phyloP scores from a whole-genome alignment of 2,329 filamentous ascomycete genomes.

The Plectosphaerella sp. region DNA sequence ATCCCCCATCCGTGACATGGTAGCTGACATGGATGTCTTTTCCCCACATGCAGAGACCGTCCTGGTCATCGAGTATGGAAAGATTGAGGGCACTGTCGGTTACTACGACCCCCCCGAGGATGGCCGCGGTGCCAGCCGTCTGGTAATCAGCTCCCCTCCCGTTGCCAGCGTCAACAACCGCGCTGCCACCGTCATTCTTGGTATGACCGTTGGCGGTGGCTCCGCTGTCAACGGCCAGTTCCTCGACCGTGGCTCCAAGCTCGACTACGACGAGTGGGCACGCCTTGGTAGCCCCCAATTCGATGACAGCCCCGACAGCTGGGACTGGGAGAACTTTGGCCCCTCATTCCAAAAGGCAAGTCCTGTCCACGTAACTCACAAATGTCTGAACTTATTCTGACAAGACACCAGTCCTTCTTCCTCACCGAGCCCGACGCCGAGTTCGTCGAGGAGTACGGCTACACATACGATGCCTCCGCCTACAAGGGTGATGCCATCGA shows the following conservation, averaged over 20 bases:
- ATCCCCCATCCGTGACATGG: background rate
- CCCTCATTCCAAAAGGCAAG: slow-evolving; percentile 30
- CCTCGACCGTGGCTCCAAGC: slow-evolving; percentile 28
- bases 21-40: background rate
- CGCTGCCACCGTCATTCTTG: slow-evolving; percentile 20
- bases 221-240: slow-evolving; percentile 32
- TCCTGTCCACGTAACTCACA: background rate
- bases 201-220: slow-evolving; percentile 28
- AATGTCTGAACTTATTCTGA: background rate
- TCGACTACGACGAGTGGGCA: slow-evolving; percentile 31
- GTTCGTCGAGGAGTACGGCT: slow-evolving; percentile 20
- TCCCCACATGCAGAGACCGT: slow-evolving; percentile 1
- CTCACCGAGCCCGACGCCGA: slow-evolving; percentile 16
- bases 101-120: slow-evolving; percentile 21
- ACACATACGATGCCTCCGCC: slow-evolving; percentile 25
- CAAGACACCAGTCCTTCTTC: slow-evolving; percentile 9
- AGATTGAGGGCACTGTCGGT: slow-evolving; percentile 12
- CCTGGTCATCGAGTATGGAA: slow-evolving; percentile 4
- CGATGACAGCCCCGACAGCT: slow-evolving; percentile 16
- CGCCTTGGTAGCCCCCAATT: slow-evolving; percentile 19
- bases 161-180: slow-evolving; percentile 20
- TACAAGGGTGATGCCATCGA: slow-evolving; percentile 26
- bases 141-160: slow-evolving; percentile 18
- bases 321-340: slow-evolving; percentile 29
- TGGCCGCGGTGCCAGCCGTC: slow-evolving; percentile 15